phyloP scores from a whole-genome alignment of 352 stramenopile species.

The Pythium vanterpoolii region DNA sequence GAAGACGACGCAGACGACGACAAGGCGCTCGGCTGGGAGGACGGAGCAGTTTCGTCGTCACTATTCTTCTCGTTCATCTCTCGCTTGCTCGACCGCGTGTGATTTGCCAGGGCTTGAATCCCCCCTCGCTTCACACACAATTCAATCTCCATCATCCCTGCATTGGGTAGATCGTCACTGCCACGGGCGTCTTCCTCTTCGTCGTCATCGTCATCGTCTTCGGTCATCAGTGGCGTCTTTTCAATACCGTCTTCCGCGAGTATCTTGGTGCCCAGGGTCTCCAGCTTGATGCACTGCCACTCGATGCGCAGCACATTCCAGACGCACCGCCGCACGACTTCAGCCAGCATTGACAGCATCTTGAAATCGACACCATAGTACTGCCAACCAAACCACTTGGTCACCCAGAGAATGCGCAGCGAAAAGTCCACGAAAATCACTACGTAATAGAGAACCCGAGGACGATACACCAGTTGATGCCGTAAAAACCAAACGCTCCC shows the following conservation, averaged over 20 bases:
- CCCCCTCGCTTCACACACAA: background rate
- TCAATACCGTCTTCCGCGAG: constrained; percentile 48
- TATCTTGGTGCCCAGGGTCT: constrained; percentile 59
- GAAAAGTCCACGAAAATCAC: constrained; percentile 92
- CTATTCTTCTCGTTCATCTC: constrained; percentile 10
- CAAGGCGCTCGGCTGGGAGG: background rate
- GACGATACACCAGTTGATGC: constrained; percentile 63
- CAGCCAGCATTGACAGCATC: constrained; percentile 85
- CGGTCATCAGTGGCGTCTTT: constrained; percentile 45
- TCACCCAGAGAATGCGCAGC: constrained; percentile 95
- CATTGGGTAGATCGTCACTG: background rate
- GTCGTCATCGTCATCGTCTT: constrained; percentile 30
- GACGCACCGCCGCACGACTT: constrained; percentile 89
- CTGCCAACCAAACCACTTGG: constrained; percentile 83
- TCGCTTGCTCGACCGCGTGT: background rate
- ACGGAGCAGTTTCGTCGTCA: constrained; percentile 1
- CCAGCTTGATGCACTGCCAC: constrained; percentile 87
- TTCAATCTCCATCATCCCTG: background rate
- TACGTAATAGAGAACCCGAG: constrained; percentile 84
- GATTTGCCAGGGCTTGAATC: background rate
- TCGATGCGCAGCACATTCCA: constrained; percentile 94
- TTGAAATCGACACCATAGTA: constrained; percentile 78
- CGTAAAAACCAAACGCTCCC: constrained; percentile 44
- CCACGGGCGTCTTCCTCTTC: constrained; percentile 14
- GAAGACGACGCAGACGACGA: background rate